A percentile compares a stretch with the other conserved stretches of the same genome.
phyloP scores from a whole-genome alignment of 2,329 filamentous ascomycete species.

The Torrubiella hemipterigena region DNA sequence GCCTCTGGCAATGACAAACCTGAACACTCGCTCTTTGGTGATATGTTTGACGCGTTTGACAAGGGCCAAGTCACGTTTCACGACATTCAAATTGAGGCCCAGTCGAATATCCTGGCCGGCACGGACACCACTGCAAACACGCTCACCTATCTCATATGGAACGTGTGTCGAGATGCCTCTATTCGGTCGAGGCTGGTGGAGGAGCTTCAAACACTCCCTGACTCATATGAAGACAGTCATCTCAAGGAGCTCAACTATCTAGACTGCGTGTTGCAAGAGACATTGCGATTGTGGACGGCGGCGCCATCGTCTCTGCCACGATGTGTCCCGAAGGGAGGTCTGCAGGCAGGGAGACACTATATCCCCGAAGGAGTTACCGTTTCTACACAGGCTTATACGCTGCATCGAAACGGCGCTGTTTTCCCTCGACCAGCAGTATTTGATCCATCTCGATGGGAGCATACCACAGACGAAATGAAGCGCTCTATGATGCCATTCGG shows the following conservation, averaged over 20 bases:
- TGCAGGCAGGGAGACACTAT: too few relatives aligned
- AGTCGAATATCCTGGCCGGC: not conserved
- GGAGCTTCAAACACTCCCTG: not conserved
- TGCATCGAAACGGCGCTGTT: conserved; percentile 25
- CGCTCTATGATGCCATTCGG: conserved; percentile 39
- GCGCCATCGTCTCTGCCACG: not conserved
- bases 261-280: not conserved
- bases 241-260: not conserved
- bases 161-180: not conserved
- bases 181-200: not conserved
- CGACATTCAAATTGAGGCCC: not conserved
- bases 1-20: not conserved
- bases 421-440: not conserved
- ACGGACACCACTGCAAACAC: not conserved
- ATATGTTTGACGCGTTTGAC: not conserved
- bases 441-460: not conserved
- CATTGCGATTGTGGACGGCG: not conserved
- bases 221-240: too few relatives aligned
- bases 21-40: not conserved
- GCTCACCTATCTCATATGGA: not conserved
- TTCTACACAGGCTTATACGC: too few relatives aligned
- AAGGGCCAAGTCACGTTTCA: not conserved
- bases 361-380: too few relatives aligned
- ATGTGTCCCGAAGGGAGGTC: not conserved
- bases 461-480: conserved; percentile 24